Base-by-base conservation (phyloP, 768 basidiomycete genomes). In the Mycena alexandri region DNA sequence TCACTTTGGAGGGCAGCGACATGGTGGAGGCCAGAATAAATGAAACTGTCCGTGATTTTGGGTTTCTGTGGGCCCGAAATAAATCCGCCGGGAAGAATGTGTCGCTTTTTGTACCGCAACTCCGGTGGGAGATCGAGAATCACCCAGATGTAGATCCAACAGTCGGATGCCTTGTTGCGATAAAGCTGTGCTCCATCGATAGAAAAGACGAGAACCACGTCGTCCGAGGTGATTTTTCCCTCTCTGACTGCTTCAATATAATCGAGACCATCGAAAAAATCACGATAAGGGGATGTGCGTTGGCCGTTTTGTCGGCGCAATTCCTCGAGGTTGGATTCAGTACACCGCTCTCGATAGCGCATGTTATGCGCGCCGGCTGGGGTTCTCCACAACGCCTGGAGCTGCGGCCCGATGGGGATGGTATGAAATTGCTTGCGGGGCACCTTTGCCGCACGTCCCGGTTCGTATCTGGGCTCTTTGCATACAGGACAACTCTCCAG, bases 161-260 rank as follows among this genome's bases (percentile, higher is more conserved):
- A 75, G 52, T 84, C 79, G 1, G 81, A 84, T 42, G 73, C 69
- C 70, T 84, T 84, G 67, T 79, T 76, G 9, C 77, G 69, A 50
- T 81, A 83, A 0, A 85, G 75, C 52, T 84, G 84, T 0, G 79
- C 77, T 21, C 82, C 80, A 60, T 84, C 80, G 17, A 83, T 44
- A 0, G 81, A 82, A 9, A 80, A 62, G 3, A 76, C 56, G 2
- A 84, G 43, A 3, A 78, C 60, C 0, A 71, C 79, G 36, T 65
- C 77, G 66, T 80, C 68, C 7, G 29, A 33, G 0, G 69, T 76
- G 16, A 83, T 74, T 1, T 74, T 48, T 0, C 71, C 67, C 0
- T 16, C 19, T 5, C 67, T 51, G 4, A 69, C 71, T 0, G 76
- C 70, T 0, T 73, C 68, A 1, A 79, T 60, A 41, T 76, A 75